Percentiles rank a stretch among this genome's conserved stretches.
phyloP scores from a whole-genome alignment of 2,329 filamentous ascomycete genomes.

The Penicillium aurantiogriseum region DNA sequence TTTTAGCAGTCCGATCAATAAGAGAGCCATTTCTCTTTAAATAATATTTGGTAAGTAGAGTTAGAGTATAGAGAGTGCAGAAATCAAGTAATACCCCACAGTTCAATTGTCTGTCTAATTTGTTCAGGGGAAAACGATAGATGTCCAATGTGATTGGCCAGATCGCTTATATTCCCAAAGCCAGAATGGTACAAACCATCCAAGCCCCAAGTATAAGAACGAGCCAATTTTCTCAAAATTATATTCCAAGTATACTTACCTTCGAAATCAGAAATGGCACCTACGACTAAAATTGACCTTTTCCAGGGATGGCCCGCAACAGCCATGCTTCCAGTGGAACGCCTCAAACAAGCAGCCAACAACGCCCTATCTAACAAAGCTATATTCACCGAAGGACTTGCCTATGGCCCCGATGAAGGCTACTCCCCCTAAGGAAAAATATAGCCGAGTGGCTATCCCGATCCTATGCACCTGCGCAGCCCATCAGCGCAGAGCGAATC shows the following conservation, averaged over 20 bases:
- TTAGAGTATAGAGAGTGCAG: background rate
- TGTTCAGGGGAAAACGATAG: background rate
- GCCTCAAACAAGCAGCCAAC: constrained; percentile 59
- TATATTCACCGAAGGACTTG: constrained; percentile 60
- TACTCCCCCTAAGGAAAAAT: constrained; percentile 62
- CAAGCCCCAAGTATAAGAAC: background rate
- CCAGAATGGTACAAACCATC: background rate
- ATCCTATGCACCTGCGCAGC: constrained; percentile 52
- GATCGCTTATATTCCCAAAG: constrained; percentile 7
- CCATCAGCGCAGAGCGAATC: constrained; percentile 58
- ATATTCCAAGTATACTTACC: background rate
- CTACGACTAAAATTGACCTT: constrained; percentile 36
- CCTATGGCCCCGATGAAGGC: constrained; percentile 75
- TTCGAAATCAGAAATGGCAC: background rate
- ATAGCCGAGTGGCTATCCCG: constrained; percentile 66
- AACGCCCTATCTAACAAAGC: constrained; percentile 58
- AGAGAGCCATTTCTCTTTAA: background rate
- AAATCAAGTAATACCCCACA: background rate
- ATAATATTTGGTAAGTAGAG: background rate
- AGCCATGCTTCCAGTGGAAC: constrained; percentile 62
- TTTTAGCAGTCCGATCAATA: background rate
- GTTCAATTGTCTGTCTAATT: background rate
- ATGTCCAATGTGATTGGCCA: constrained; percentile 1
- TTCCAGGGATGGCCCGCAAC: constrained; percentile 46
- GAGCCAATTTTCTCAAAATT: background rate